phyloP scores from a whole-genome alignment of 345 rosid genomes.

The Dipteronia dyeriana region DNA sequence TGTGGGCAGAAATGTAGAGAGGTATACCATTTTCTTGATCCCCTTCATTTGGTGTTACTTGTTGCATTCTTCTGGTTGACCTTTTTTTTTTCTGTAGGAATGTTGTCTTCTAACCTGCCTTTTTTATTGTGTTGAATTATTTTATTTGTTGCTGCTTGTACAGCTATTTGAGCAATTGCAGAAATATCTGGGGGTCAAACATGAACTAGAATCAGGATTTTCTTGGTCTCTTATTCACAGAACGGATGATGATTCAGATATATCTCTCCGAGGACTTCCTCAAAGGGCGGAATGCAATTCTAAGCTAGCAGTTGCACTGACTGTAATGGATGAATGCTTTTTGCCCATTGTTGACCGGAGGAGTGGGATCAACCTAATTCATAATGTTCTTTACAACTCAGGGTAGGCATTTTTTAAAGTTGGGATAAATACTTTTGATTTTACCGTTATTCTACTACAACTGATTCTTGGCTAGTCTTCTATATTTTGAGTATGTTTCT shows the following conservation, averaged over 20 bases:
- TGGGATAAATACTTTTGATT: neutral
- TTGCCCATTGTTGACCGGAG: constrained; percentile 77
- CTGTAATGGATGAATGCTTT: constrained; percentile 92
- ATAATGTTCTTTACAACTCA: constrained; percentile 71
- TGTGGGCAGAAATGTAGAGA: constrained; percentile 79
- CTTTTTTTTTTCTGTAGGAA: neutral
- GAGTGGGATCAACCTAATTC: constrained; percentile 79
- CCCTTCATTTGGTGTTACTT: neutral
- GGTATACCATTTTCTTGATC: constrained; percentile 44
- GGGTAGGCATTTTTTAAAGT: constrained; percentile 52
- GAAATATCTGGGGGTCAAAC: constrained; percentile 77
- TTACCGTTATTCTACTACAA: neutral
- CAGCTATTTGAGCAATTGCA: constrained; percentile 76
- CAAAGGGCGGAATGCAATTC: constrained; percentile 72
- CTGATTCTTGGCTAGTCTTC: constrained; percentile 16
- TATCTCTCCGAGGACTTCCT: constrained; percentile 43
- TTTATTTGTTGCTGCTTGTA: constrained; percentile 19
- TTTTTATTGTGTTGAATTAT: neutral
- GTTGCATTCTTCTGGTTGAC: neutral
- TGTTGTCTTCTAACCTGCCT: constrained; percentile 4
- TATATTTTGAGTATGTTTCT: neutral
- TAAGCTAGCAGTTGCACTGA: constrained; percentile 72
- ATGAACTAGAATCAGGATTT: constrained; percentile 79
- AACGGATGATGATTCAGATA: constrained; percentile 54
- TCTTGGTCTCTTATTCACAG: constrained; percentile 80